phyloP scores from a whole-genome alignment of 73 alveolate genomes.

The Paraurostyla sp. region DNA sequence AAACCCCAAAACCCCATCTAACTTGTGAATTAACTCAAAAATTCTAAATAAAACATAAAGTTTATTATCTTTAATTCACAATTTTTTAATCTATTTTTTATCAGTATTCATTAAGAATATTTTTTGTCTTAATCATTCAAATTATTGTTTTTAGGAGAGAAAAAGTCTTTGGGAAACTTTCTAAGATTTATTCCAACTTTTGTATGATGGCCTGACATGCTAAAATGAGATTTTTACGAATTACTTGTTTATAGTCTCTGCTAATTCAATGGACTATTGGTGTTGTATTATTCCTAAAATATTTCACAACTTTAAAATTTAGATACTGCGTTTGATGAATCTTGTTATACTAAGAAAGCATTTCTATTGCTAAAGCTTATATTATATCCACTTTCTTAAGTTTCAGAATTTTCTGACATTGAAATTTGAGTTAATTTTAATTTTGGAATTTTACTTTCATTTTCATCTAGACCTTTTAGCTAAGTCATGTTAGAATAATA shows the following conservation, averaged over 20 bases:
- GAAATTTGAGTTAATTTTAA: not conserved
- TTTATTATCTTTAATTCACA: no score
- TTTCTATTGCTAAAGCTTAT: slow-evolving; percentile 34
- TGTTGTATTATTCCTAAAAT: not conserved
- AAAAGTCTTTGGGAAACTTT: slow-evolving; percentile 37
- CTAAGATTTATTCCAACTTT: not conserved
- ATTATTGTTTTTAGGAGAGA: slow-evolving; percentile 7
- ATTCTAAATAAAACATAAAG: no score
- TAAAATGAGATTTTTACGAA: not conserved
- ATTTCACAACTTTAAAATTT: not conserved
- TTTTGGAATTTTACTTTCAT: not conserved
- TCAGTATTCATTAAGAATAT: not conserved
- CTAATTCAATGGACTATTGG: not conserved
- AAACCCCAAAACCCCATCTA: no score
- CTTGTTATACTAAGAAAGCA: not conserved
- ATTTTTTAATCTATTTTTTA: no score
- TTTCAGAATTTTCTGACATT: not conserved
- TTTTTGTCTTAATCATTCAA: not conserved
- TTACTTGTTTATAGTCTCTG: not conserved
- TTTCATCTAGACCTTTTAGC: no score
- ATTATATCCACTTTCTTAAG: slow-evolving; percentile 22
- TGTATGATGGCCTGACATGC: not conserved
- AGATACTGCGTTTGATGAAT: not conserved
- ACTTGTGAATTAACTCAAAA: no score
- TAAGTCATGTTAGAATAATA: no score